Evolutionary conservation across 139 green algal genomes (phyloP), one percentile per base, ranked within the genome.

Genomic region (Picochlorum costavermella): DNA sequence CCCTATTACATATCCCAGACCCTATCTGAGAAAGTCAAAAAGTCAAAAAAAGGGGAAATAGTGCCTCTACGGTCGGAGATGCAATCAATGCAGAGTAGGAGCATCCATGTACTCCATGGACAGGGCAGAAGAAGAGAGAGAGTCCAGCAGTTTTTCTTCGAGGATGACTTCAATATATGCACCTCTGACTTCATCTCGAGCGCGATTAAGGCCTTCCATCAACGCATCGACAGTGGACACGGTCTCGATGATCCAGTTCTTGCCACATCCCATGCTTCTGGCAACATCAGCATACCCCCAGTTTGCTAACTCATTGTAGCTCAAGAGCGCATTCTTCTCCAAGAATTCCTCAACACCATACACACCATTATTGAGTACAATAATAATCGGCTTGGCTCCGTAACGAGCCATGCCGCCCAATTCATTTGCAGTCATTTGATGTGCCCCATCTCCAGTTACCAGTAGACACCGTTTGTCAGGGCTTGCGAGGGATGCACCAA

Each of bases 81-180:
- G 33, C 33, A 11, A 40, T 40, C 11, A 40, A 40, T 40, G 33
- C 33, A 40, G 33, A 12, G 33, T 40, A 8, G 33, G 33, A 12
- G 33, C 33, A 29, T 67, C 28, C 51, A 44, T 67, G 28, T 67
- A 33, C 4, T 59, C 23, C 50, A 30, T 16, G 14, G 25, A 59
- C 14, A 59, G 28, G 23, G 50, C 50, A 59, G 46, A 53, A 20
- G 46, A 53, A 53, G 46, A 33, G 11, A 61, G 17, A n/a, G 56
- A 20, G 17, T 53, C 56, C 0, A 61, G 17, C 13, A 61, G 13
- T 45, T 43, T 45, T 20, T 45, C 56, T 1, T 29, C n/a, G 17
- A 61, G 4, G 17, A 61, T 61, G 30, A 61, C 56, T 61, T 61
- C 56, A 61, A 61, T 61, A 20, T 61, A 61, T 20, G 11, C n/a